phyloP scores from a whole-genome alignment of 202 grass and related monocot species.

The Schoenoplectus triqueter region DNA sequence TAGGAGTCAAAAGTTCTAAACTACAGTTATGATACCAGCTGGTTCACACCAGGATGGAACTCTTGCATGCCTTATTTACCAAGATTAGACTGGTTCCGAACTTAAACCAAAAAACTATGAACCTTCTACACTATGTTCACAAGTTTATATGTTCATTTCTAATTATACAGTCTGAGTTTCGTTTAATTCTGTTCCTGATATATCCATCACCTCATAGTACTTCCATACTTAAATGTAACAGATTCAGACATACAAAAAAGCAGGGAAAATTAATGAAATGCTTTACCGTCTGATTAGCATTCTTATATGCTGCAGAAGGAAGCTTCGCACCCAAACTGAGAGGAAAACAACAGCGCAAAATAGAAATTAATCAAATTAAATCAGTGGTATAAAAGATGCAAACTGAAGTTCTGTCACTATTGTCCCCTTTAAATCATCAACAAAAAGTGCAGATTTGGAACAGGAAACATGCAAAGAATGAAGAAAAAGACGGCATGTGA shows the following conservation, averaged over 20 bases:
- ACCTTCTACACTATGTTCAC: neutral
- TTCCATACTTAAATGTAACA: neutral
- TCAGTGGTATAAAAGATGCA: neutral
- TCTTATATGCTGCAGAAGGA: constrained; percentile 45
- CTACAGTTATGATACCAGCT: neutral
- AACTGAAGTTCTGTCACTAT: neutral
- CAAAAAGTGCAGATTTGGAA: neutral
- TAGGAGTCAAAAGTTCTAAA: neutral
- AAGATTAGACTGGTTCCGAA: neutral
- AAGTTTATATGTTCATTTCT: neutral
- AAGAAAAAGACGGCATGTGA: neutral
- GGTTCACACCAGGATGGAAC: neutral
- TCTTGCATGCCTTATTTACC: neutral
- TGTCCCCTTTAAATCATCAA: neutral
- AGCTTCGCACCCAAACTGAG: constrained; percentile 67
- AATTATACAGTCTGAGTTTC: neutral
- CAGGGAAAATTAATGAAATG: neutral
- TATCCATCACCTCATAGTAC: neutral
- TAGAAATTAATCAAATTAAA: constrained; percentile 14
- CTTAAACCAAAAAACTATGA: neutral
- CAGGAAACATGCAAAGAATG: neutral
- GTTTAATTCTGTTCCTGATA: neutral
- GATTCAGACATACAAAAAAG: neutral
- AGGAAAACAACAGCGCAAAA: constrained; percentile 7
- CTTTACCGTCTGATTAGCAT: constrained; percentile 26